Base-by-base conservation (phyloP, 345 rosid species). In the Syzygium jambos region DNA sequence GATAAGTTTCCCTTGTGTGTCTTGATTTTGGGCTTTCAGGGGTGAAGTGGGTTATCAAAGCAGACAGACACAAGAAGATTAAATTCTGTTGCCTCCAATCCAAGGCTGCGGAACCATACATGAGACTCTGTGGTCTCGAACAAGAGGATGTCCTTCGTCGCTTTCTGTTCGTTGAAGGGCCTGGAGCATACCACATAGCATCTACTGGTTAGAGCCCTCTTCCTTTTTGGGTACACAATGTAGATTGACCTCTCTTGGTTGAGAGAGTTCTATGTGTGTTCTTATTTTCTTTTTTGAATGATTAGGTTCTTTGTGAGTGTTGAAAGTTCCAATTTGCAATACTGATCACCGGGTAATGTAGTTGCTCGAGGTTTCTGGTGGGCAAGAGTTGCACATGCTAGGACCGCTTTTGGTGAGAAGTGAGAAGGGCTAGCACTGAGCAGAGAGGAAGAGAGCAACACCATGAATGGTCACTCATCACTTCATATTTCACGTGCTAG, bases 71-170 rank as follows among this genome's bases (percentile, higher is more conserved):
- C 85, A 92, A 92, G 90, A 96, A 96, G 95, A 97, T 96, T 77
- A 97, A 95, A 91, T 97, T 96, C 89, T 97, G 99, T 89, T 97
- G 99, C 85, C 93, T 97, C 55, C 99, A 96, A 89, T 97, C 99
- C 65, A 91, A 91, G 73, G 91, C 98, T 49, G 99, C 99, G 54
- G 97, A 97, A 85, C 98, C 98, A 4, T 97, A 97, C 89, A 90
- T 97, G 93, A 88, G 87, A 55, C 85, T 94, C 82, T 90, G 98
- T 63, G 99, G 98, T 54, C 94, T 96, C 65, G 95, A 95, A 34
- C 91, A 93, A 65, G 95, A 95, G 78, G 97, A 95, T 88, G 99
- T 97, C 78, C 92, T 91, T 54, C 95, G 92, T 25, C 95, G 96
- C 49, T 96, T 97, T 88, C 89, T 97, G 89, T 97, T 97, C 68